Conservation (phyloP, 129 eudicot genomes). For the Rutidosis leptorrhynchoides region DNA sequence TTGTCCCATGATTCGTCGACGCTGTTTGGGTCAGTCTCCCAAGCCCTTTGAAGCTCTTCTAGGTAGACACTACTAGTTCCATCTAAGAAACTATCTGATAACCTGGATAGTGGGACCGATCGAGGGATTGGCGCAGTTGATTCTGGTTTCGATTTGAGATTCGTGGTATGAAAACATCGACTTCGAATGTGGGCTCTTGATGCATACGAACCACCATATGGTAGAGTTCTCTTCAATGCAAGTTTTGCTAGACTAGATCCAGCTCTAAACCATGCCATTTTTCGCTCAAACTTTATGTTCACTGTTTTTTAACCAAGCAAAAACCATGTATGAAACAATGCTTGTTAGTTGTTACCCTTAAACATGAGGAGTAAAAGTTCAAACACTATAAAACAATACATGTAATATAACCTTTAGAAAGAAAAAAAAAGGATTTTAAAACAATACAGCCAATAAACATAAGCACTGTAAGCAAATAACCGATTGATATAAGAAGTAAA, state of each 20-base stretch:
- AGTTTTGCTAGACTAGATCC: conserved; percentile 72
- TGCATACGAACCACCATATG: conserved; percentile 46
- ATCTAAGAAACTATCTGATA: conserved; percentile 83
- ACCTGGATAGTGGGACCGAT: conserved; percentile 80
- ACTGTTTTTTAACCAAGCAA: conserved; percentile 2
- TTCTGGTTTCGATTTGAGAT: conserved; percentile 55
- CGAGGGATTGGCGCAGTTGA: conserved; percentile 79
- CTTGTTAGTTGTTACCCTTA: not conserved
- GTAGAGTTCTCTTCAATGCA: conserved; percentile 51
- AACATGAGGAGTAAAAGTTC: no score
- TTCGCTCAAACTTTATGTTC: conserved; percentile 2
- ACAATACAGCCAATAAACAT: no score
- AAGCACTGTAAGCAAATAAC: no score
- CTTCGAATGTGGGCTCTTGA: conserved; percentile 38
- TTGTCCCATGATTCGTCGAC: conserved; percentile 98
- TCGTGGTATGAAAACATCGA: conserved; percentile 55
- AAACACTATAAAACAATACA: not conserved
- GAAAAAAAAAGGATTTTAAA: no score
- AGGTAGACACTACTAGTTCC: conserved; percentile 96
- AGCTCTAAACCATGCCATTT: conserved; percentile 86
- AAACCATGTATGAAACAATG: not conserved
- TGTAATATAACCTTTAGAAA: no score
- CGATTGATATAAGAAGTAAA: no score
- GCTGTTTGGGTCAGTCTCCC: conserved; percentile 91
- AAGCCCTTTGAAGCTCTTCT: conserved; percentile 93